Evolutionary conservation across 106 monocot species (phyloP), one percentile per base, ranked within the genome.

Genomic region (Gastrodia elata): DNA sequence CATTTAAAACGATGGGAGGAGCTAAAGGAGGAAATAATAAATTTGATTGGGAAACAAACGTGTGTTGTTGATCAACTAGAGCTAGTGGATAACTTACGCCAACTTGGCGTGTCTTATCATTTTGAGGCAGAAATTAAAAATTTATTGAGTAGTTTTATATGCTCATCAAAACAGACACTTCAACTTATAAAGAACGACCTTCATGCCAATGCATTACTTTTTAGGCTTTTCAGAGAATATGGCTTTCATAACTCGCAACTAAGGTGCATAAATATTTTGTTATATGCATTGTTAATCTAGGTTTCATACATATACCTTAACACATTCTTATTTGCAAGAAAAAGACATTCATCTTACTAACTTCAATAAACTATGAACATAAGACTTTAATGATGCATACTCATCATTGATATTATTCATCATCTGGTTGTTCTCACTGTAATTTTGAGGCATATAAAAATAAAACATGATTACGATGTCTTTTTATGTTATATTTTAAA

Each of bases 21-120:
- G 14, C 36, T 71, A 22, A 71, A 78, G 71, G 71, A 83, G 49
- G 75, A 75, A 11, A 65, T 71, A 3, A 75, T 20, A 35, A 11
- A 67, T 56, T 5, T 79, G 39, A 56, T 79, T 18, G 1, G 27
- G 6, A 9, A 37, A 36, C 37, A 71, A 27, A 57, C 38, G 0
- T 34, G 15, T 1, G 1, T 30, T 2, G 24, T 41, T 1, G 6
- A 36, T 6, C 64, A 65, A 32, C 76, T 83, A 9, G 65, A 76
- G 44, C 36, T 83, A 24, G 3, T 83, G 2, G 83, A 83, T 38
- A 20, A 3, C 1, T 25, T 83, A 0, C 24, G 46, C 0, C 75
- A 72, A 26, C 83, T 83, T n/a, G 83, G 79, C 9, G 55, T 83
- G 15, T 75, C 64, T 3, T 83, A 79, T 65, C 83, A 67, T 49